These are phyloP conservation scores for Globisporangium solare DNA, from an alignment of 352 stramenopile genomes.

Conservation along the genomic window DNA sequence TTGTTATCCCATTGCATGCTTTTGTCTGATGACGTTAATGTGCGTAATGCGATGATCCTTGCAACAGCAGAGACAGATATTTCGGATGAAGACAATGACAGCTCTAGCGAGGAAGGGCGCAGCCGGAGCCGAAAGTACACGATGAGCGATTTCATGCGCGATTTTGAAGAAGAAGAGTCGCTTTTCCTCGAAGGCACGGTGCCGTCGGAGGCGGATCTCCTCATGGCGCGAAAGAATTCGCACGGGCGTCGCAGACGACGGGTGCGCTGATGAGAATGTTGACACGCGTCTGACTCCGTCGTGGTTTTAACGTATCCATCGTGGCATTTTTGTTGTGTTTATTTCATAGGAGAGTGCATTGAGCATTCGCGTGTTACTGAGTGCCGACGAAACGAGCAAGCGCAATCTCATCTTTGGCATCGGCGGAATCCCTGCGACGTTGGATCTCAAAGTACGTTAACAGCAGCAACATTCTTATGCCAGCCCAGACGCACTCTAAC, in stretches of 20 bases:
- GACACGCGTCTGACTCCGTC: no score
- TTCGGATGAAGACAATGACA: slow-evolving; percentile 48
- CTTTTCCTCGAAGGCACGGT: slow-evolving; percentile 25
- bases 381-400: slow-evolving; percentile 48
- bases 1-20: no score
- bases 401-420: slow-evolving; percentile 62
- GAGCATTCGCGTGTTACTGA: slow-evolving; percentile 50
- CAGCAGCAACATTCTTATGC: not conserved
- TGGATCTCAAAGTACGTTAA: slow-evolving; percentile 51
- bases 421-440: slow-evolving; percentile 52
- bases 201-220: slow-evolving; percentile 13
- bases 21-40: not conserved
- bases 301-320: not conserved
- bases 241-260: slow-evolving; percentile 5
- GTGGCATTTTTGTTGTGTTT: not conserved
- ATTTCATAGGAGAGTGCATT: slow-evolving; percentile 17
- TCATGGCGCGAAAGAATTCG: slow-evolving; percentile 1
- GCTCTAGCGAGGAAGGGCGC: slow-evolving; percentile 23
- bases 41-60: not conserved
- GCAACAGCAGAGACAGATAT: slow-evolving; percentile 4
- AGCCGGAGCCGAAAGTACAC: slow-evolving; percentile 60
- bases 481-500: no score
- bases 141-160: slow-evolving; percentile 71
- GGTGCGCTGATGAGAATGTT: slow-evolving; percentile 7
- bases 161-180: slow-evolving; percentile 70